Evolutionary conservation across 371 early-diverging fungal genomes (phyloP), one percentile per base, ranked within the genome.

Genomic region (Furculomyces boomerangus): DNA sequence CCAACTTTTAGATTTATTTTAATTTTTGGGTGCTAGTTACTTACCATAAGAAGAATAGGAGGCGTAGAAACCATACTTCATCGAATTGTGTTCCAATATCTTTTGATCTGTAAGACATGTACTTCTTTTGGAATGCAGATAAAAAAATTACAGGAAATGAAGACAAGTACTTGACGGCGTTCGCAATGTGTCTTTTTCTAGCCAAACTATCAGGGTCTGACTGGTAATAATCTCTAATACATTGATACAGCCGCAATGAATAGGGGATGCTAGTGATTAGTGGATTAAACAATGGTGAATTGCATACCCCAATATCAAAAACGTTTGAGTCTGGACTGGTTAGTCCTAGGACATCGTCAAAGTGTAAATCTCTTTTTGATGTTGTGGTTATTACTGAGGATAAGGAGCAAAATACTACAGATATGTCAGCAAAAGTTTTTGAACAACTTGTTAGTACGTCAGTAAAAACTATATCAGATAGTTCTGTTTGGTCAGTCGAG

Each of bases 361-460:
- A 24, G 31, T n/a, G 5, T 27, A 45, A 26, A 10, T 25, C 16
- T 31, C 3, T 1, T 35, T 30, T 8, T 27, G 20, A 43, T 7
- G 10, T 30, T 3, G 8, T 32, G 55, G 44, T 58, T 57, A 39
- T 22, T 56, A n/a, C 28, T 54, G 8, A 3, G 44, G 30, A 51
- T 25, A n/a, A n/a, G 41, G 27, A 62, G 56, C 77, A 77, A 28
- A 66, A 54, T n/a, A 79, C 68, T 48, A 73, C 65, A 45, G 81
- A 78, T 2, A 86, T 64, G 62, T 91, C 93, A 5, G 87, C 89
- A 59, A 91, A 74, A 8, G 89, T 83, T 43, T 84, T 77, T 0
- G 92, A 82, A 62, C 87, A 90, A 59, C 88, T 88, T 0, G 93
- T 93, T 61, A 93, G 62, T 46, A 93, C 83, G 75, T 94, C 95